A percentile compares a stretch with the other conserved stretches of the same genome.
Conservation (phyloP, 352 stramenopile genomes). For the Blastocystis sp. region DNA sequence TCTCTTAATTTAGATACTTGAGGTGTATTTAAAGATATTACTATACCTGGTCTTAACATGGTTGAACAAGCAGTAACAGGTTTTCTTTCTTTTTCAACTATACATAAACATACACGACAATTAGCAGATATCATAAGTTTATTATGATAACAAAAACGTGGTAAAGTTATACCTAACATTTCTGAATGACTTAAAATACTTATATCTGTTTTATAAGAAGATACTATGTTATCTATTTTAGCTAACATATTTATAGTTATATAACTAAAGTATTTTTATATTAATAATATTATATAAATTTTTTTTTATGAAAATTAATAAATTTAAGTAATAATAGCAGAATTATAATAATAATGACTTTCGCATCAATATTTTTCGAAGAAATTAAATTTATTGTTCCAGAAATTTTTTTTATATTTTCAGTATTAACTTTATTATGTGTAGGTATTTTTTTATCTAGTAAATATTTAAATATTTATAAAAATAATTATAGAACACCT, state of each 20-base stretch:
- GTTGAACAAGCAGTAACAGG: constrained; percentile 50
- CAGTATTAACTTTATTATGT: constrained; percentile 37
- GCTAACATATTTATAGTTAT: constrained; percentile 33
- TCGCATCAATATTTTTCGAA: constrained; percentile 36
- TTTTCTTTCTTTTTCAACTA: constrained; percentile 50
- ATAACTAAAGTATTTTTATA: constrained; percentile 35
- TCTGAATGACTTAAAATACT: constrained; percentile 44
- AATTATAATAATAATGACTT: constrained; percentile 2
- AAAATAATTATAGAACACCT: constrained; percentile 27
- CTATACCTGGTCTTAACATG: constrained; percentile 45
- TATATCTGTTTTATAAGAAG: constrained; percentile 41
- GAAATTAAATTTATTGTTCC: constrained; percentile 32
- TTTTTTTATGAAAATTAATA: constrained; percentile 31
- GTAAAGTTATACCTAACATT: constrained; percentile 44
- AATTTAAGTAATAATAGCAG: constrained; percentile 35
- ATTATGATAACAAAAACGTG: constrained; percentile 51
- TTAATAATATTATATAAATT: constrained; percentile 32
- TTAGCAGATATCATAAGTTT: constrained; percentile 48
- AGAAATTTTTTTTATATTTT: constrained; percentile 38
- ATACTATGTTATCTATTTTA: constrained; percentile 28
- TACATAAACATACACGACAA: constrained; percentile 50
- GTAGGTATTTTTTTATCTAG: constrained; percentile 26
- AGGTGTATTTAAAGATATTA: constrained; percentile 47
- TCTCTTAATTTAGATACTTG: constrained; percentile 51
- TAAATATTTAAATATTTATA: constrained; percentile 14